Conservation (phyloP, 2,329 filamentous ascomycete genomes). For the Cryphonectria nitschkei region DNA sequence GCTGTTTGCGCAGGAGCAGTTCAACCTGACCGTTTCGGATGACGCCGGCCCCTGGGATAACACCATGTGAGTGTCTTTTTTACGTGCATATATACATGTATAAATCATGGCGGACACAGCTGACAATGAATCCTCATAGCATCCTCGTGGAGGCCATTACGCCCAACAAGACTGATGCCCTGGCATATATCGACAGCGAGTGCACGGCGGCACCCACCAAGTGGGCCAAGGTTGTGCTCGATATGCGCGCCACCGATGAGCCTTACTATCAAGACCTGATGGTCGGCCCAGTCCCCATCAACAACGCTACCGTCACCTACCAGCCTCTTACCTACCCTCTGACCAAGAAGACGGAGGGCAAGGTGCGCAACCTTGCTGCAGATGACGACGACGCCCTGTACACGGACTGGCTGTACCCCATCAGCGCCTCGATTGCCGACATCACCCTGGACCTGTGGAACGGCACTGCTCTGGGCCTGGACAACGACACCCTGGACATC, state of each 20-base stretch:
- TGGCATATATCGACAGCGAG: slow-evolving; percentile 48
- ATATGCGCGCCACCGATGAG: slow-evolving; percentile 43
- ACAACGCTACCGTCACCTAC: slow-evolving; percentile 41
- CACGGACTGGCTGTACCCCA: slow-evolving; percentile 40
- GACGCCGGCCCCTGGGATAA: slow-evolving; percentile 44
- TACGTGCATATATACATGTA: neutral
- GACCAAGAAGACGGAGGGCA: slow-evolving; percentile 44
- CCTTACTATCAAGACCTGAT: slow-evolving; percentile 49
- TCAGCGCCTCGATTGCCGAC: slow-evolving; percentile 43
- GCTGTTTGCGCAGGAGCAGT: slow-evolving; percentile 43
- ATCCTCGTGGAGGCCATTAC: slow-evolving; percentile 43
- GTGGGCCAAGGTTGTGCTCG: slow-evolving; percentile 50
- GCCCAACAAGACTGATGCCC: slow-evolving; percentile 54
- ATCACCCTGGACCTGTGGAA: slow-evolving; percentile 51
- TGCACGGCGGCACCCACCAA: slow-evolving; percentile 41
- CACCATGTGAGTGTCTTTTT: slow-evolving; percentile 35
- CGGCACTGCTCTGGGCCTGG: slow-evolving; percentile 41
- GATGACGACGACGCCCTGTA: slow-evolving; percentile 38
- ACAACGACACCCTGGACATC: slow-evolving; percentile 47
- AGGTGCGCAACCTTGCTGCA: slow-evolving; percentile 46
- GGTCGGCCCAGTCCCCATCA: slow-evolving; percentile 53
- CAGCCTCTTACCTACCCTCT: slow-evolving; percentile 47
- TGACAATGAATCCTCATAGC: slow-evolving; percentile 22
- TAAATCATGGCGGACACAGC: slow-evolving; percentile 3
- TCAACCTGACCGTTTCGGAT: slow-evolving; percentile 44